Base-by-base conservation (phyloP, 805 yeast species). In the Brettanomyces sp. region DNA sequence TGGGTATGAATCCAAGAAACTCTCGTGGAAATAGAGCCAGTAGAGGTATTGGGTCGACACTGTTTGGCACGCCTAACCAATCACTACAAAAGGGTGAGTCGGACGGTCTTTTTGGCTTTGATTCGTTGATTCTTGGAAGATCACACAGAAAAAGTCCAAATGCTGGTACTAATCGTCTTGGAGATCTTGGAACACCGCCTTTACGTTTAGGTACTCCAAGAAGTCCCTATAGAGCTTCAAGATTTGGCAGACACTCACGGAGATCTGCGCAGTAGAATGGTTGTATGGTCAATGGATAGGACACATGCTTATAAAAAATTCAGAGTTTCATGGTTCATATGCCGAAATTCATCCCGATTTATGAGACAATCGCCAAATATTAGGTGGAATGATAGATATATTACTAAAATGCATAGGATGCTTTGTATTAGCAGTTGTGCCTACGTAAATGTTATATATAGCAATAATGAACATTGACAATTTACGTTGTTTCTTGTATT, bases 71-170 rank as follows among this genome's bases (percentile, higher is more conserved):
- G 8, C 49, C 50, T 24, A 43, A 45, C 13, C 36, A 49, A 28
- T 28, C 28, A 36, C 52, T 36, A 56, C 41, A 45, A 46, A 64
- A 58, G 11, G 64, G 68, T 1, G 55, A 52, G 4, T 56, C 63
- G 14, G 76, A 72, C 24, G 73, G 72, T 32, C 54, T 67, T 32
- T 72, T 73, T 58, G 60, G 76, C 42, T 72, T 72, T 50, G 78
- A 73, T 46, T 28, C 32, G 32, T 28, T 28, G 32, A 55, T 72
- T 13, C 56, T 68, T 25, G 42, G 42, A 12, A 39, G 42, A 39
- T 24, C 42, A 11, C 42, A 28, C 25, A 24, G 42, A 25, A 24
- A 61, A 66, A 8, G 43, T 22, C 46, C 44, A 1, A 14, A 52
- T 4, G 36, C 43, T 4, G 54, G 56, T 4, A 56, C 52, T 36